phyloP scores from a whole-genome alignment of 1,139 yeast species.

The Yamadazyma atlantica region DNA sequence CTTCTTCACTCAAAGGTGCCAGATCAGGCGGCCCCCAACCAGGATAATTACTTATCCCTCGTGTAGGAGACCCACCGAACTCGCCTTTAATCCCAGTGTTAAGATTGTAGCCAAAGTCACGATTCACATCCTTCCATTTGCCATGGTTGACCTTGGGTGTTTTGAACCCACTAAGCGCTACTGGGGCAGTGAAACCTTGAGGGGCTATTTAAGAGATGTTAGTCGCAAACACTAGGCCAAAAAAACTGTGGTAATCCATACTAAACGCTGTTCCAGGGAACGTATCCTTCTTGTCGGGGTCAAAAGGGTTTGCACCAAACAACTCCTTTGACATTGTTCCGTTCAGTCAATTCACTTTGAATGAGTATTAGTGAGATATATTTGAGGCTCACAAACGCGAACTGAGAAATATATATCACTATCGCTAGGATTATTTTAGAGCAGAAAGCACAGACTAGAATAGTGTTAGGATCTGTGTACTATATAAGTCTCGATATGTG shows the following conservation, averaged over 20 bases:
- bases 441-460: no score
- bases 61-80: constrained; percentile 14
- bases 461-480: no score
- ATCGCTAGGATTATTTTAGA: no score
- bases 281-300: not conserved
- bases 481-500: no score
- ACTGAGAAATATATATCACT: not conserved
- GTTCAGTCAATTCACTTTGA: not conserved
- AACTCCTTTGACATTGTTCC: not conserved
- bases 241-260: constrained; percentile 14
- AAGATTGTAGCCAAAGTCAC: constrained; percentile 21
- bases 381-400: not conserved
- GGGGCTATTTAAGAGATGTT: constrained; percentile 30
- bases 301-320: constrained; percentile 1
- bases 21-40: constrained; percentile 47
- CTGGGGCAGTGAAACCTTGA: constrained; percentile 23
- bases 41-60: constrained; percentile 54
- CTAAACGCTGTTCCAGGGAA: constrained; percentile 8
- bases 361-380: no score
- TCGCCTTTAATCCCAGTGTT: constrained; percentile 18
- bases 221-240: not conserved
- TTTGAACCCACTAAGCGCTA: constrained; percentile 52
- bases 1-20: constrained; percentile 56
- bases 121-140: constrained; percentile 28
- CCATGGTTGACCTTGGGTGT: constrained; percentile 17